These are phyloP conservation scores for Mycena alexandri DNA, from an alignment of 768 basidiomycete species.

Conservation along the genomic window DNA sequence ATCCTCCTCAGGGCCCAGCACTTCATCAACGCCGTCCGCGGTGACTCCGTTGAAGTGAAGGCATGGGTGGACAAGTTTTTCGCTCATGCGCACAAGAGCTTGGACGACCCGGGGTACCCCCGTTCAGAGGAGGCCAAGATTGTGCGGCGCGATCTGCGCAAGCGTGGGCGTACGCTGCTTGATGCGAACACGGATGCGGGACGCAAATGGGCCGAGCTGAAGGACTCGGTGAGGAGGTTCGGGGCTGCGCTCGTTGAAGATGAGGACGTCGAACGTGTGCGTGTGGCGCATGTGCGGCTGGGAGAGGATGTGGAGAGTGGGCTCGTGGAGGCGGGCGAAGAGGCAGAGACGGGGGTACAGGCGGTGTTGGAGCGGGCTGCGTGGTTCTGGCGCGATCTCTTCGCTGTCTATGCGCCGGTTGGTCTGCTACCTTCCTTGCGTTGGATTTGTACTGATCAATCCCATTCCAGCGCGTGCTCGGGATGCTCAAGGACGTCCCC, in stretches of 20 bases:
- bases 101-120: slow-evolving; percentile 66
- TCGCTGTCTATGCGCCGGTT: slow-evolving; percentile 79
- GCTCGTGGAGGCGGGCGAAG: slow-evolving; percentile 47
- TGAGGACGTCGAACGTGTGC: slow-evolving; percentile 59
- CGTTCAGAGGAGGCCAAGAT: slow-evolving; percentile 61
- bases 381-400: slow-evolving; percentile 86
- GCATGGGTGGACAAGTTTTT: slow-evolving; percentile 70
- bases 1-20: slow-evolving; percentile 56
- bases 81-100: slow-evolving; percentile 55
- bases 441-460: background rate
- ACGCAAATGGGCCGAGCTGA: slow-evolving; percentile 58
- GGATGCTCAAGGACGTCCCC: slow-evolving; percentile 67
- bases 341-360: slow-evolving; percentile 51
- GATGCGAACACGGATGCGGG: slow-evolving; percentile 68
- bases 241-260: slow-evolving; percentile 61
- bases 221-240: slow-evolving; percentile 58
- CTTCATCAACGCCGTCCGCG: slow-evolving; percentile 62
- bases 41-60: slow-evolving; percentile 63
- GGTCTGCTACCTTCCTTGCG: background rate
- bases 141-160: slow-evolving; percentile 58
- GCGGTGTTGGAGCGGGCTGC: slow-evolving; percentile 66
- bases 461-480: slow-evolving; percentile 50
- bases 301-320: slow-evolving; percentile 60
- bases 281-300: slow-evolving; percentile 62
- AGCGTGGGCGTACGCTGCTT: slow-evolving; percentile 63